Evolutionary conservation across 2,329 filamentous ascomycete genomes (phyloP), one percentile per base, ranked within the genome.

Genomic region (Pseudocercospora macadamiae): DNA sequence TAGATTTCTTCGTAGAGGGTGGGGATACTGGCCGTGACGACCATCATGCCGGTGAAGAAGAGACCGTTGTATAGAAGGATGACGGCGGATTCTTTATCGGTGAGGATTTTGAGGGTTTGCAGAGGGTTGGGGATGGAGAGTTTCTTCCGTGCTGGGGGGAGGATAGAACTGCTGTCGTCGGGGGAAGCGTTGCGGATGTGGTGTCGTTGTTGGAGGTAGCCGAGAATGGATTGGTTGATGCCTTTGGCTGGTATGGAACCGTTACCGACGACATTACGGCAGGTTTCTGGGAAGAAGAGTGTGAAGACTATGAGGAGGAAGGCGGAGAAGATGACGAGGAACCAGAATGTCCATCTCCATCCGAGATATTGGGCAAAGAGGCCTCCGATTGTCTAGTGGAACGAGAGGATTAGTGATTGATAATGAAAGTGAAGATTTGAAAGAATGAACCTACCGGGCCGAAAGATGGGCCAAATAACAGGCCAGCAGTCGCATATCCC

Each of bases 21-120:
- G 0, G 82, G 80, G 2, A 81, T 73, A 1, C 74, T 72, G 1
- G 78, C 75, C 32, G 76, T 76, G 10, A 82, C 71, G 36, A 76
- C 75, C 66, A 81, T 80, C 70, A 79, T 82, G 3, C 74, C 75
- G 3, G 78, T 77, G 63, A 82, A 83, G 70, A 70, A 65, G 42
- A 68, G 53, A 18, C 67, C 67, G 45, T 67, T 69, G 61, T 70
- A 71, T 14, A 70, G 37, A 9, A 71, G 57, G 25, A 70, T 54
- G 19, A 68, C 56, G 21, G 62, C 51, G 28, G 52, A 59, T 30
- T 55, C 58, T 61, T 48, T 68, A 62, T 62, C 58, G 2, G 72
- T 67, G 6, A 79, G 70, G 19, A 81, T 74, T 9, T 68, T 67
- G 34, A 81, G 45, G 36, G 55, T 55, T 12, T 51, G 57, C 2